Conservation (phyloP, 805 yeast genomes). For the Candida stauntonica region DNA sequence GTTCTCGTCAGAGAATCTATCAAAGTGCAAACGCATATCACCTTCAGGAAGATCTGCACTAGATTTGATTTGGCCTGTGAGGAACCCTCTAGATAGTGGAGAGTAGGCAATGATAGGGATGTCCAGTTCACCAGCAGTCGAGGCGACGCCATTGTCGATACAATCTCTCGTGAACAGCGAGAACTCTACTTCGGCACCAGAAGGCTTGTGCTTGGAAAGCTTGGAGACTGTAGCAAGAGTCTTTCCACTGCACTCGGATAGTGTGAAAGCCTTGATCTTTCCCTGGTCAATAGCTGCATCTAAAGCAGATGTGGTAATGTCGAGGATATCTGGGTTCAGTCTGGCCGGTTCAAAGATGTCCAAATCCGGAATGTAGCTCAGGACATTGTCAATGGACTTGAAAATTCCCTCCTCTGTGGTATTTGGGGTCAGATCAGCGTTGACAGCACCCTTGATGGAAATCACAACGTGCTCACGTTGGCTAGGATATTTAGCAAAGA, state of each 20-base stretch:
- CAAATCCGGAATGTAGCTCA: slow-evolving; percentile 37
- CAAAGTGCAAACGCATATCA: slow-evolving; percentile 49
- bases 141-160: slow-evolving; percentile 57
- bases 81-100: slow-evolving; percentile 75
- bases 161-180: slow-evolving; percentile 68
- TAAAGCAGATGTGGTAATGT: slow-evolving; percentile 52
- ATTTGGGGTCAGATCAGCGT: slow-evolving; percentile 38
- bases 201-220: slow-evolving; percentile 46
- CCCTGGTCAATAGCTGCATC: slow-evolving; percentile 60
- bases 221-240: slow-evolving; percentile 56
- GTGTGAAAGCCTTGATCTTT: slow-evolving; percentile 61
- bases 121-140: slow-evolving; percentile 48
- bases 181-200: slow-evolving; percentile 74
- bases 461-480: slow-evolving; percentile 51
- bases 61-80: slow-evolving; percentile 57
- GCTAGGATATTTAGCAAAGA: slow-evolving; percentile 55
- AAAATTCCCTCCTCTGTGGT: slow-evolving; percentile 45
- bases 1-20: slow-evolving; percentile 57
- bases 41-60: slow-evolving; percentile 46
- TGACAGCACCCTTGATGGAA: slow-evolving; percentile 66
- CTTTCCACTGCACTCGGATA: slow-evolving; percentile 65
- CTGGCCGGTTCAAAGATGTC: slow-evolving; percentile 74
- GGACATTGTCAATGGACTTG: slow-evolving; percentile 43
- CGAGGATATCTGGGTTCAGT: slow-evolving; percentile 52
- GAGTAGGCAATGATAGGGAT: slow-evolving; percentile 78